Percentiles rank a stretch among this genome's conserved stretches.
Evolutionary conservation across 257 asterid species (phyloP).

Genomic region (Penstemon newberryi): DNA sequence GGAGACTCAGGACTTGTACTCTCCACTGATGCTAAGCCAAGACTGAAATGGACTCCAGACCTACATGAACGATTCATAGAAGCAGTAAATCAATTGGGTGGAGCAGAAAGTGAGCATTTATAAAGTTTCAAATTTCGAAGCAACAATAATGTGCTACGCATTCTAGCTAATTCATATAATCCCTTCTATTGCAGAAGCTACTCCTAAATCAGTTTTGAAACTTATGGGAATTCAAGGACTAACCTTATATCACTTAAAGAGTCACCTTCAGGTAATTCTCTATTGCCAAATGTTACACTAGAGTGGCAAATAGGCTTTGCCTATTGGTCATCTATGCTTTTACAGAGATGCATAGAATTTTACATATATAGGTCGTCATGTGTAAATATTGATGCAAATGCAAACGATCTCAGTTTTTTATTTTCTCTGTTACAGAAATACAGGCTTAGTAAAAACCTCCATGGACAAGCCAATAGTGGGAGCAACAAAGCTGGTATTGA

Average conservation of each 20-base stretch:
- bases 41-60: slow-evolving; percentile 93
- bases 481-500: slow-evolving; percentile 68
- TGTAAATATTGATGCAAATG: neutral
- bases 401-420: slow-evolving; percentile 13
- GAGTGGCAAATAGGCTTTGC: slow-evolving; percentile 21
- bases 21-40: slow-evolving; percentile 96
- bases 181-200: slow-evolving; percentile 71
- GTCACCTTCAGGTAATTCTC: slow-evolving; percentile 89
- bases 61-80: slow-evolving; percentile 86
- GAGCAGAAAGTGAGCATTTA: slow-evolving; percentile 88
- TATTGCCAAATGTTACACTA: neutral
- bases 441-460: slow-evolving; percentile 82
- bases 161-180: slow-evolving; percentile 31
- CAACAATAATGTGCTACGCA: slow-evolving; percentile 27
- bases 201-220: slow-evolving; percentile 95
- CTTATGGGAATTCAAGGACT: slow-evolving; percentile 94
- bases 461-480: slow-evolving; percentile 71
- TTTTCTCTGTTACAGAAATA: slow-evolving; percentile 62
- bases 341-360: neutral
- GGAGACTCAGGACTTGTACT: slow-evolving; percentile 89
- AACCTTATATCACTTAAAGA: slow-evolving; percentile 88
- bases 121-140: slow-evolving; percentile 7
- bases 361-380: slow-evolving; percentile 8
- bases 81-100: slow-evolving; percentile 97
- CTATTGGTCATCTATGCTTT: neutral